Base-by-base conservation (phyloP, 441 rosid genomes). In the Pelargonium cotyledonis region DNA sequence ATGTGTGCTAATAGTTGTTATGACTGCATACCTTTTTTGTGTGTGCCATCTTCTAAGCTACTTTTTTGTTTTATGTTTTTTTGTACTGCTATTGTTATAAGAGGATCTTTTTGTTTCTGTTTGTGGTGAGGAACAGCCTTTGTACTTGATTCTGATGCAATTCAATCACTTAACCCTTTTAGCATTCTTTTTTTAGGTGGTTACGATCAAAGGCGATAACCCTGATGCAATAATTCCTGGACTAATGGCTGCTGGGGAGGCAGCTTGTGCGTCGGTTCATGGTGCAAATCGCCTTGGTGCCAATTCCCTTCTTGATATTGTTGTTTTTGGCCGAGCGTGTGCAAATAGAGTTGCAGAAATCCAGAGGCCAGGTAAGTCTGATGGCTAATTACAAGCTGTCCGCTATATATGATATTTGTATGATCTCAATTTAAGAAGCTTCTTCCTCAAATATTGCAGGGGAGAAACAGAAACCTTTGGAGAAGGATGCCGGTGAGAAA, bases 221-320 rank as follows among this genome's bases (percentile, higher is more conserved):
- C 53, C 53, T 35, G 92, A 94, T 88, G 80, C 82, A 58, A 85
- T 91, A 35, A 66, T 81, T 23, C 92, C 96, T 69, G 98, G 98
- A 77, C 79, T 93, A 49, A 86, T 93, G 97, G 98, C 98, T 77
- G 98, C 98, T 68, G 47, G 26, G 26, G 26, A 23, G 26, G 26
- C 26, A 23, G 26, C 26, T 23, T 23, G 26, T 23, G 98, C 98
- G 74, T 93, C 98, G 62, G 98, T 93, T 74, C 98, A 93, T 80
- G 98, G 98, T 74, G 97, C 98, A 65, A 93, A 93, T 79, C 88
- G 98, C 51, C 92, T 93, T 70, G 98, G 98, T 69, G 97, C 98
- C 74, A 93, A 93, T 80, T 93, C 97, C 75, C 96, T 93, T 70
- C 98, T 93, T 57, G 98, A 93, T 77, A 93, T 93, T 79, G 98